Evolutionary conservation across 1,284 basidiomycete species (phyloP).

Genomic region (Mycena sp.): DNA sequence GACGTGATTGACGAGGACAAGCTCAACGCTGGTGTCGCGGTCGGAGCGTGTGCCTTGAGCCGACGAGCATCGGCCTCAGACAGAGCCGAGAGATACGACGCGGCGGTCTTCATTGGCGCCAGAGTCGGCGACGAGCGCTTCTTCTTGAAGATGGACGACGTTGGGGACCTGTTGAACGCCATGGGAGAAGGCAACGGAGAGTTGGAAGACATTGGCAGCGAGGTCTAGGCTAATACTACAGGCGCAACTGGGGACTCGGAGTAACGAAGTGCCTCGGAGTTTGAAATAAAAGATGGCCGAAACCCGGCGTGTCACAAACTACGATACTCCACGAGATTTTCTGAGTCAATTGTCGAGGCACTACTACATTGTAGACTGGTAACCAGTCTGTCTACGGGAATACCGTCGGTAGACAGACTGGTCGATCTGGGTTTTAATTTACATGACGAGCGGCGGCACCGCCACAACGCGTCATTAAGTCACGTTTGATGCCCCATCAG

Average conservation of each 20-base stretch:
- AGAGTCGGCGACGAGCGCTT: slow-evolving; percentile 5
- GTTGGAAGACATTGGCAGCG: slow-evolving; percentile 64
- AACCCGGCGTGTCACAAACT: too few species aligned
- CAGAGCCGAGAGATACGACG: slow-evolving; percentile 27
- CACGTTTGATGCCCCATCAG: not conserved
- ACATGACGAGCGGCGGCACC: not conserved
- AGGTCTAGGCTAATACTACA: slow-evolving; percentile 68
- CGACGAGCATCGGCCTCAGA: slow-evolving; percentile 30
- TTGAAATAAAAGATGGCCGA: too few species aligned
- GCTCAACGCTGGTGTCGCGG: slow-evolving; percentile 51
- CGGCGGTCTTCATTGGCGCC: slow-evolving; percentile 16
- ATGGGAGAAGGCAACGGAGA: slow-evolving; percentile 41
- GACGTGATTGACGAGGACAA: slow-evolving; percentile 50
- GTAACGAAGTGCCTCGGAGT: too few species aligned
- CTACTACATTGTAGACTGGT: too few species aligned
- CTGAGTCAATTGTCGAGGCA: too few species aligned
- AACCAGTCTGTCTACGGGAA: too few species aligned
- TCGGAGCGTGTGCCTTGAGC: slow-evolving; percentile 1
- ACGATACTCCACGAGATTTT: too few species aligned
- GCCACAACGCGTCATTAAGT: not conserved
- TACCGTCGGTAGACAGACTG: slow-evolving; percentile 8
- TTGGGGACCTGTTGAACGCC: slow-evolving; percentile 67
- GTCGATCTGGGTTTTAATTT: slow-evolving; percentile 11
- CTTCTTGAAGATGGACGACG: slow-evolving; percentile 60
- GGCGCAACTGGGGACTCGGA: slow-evolving; percentile 57